Conservation (phyloP, 176 grass and related monocot species). For the Typha latifolia region DNA sequence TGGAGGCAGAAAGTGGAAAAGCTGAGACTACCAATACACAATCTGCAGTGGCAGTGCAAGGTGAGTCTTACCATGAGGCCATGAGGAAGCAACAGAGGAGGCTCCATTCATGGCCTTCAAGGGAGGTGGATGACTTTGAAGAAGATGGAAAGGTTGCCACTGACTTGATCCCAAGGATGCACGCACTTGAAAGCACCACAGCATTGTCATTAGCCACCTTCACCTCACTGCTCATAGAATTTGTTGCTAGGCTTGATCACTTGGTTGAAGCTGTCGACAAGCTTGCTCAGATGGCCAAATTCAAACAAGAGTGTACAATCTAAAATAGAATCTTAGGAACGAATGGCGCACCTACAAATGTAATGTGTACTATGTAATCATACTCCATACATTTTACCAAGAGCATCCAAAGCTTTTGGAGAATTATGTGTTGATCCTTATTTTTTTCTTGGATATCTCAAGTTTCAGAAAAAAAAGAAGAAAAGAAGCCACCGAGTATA, state of each 20-base stretch:
- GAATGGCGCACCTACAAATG: no score
- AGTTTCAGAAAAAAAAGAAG: no score
- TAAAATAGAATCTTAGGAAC: conserved; percentile 3
- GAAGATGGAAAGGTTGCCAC: conserved; percentile 25
- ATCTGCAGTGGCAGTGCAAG: conserved; percentile 7
- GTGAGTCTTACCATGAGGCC: conserved; percentile 45
- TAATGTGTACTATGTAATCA: no score
- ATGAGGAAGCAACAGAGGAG: conserved; percentile 64
- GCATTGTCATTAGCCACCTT: conserved; percentile 54
- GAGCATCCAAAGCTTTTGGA: no score
- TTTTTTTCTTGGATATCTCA: no score
- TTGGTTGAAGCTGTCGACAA: conserved; percentile 75
- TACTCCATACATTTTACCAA: no score
- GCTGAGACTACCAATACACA: conserved; percentile 3
- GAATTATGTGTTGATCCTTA: no score
- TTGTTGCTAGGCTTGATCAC: conserved; percentile 69
- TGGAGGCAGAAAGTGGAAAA: conserved; percentile 19
- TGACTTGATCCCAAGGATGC: conserved; percentile 49
- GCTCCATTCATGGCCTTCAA: conserved; percentile 70
- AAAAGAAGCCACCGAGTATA: no score
- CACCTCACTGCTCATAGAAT: conserved; percentile 66
- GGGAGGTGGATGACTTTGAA: conserved; percentile 37
- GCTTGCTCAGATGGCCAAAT: conserved; percentile 52
- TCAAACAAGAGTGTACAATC: conserved; percentile 42
- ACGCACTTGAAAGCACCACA: conserved; percentile 61